A percentile compares a stretch with the other conserved stretches of the same genome.
Conservation (phyloP, 2,329 filamentous ascomycete species). For the Cladosporium sphaerospermum region DNA sequence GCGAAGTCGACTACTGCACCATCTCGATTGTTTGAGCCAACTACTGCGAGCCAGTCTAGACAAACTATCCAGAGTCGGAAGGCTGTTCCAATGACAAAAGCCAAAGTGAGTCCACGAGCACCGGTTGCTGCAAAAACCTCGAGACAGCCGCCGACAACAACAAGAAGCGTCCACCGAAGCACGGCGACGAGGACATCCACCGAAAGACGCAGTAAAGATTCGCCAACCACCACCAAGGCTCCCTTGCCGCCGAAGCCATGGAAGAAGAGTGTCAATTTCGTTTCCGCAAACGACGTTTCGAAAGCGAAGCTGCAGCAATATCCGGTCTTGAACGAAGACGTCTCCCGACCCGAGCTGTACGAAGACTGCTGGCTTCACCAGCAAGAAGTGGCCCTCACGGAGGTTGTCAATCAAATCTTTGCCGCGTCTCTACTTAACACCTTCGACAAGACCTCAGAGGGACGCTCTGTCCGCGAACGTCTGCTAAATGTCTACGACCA, state of each 20-base stretch:
- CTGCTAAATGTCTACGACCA: constrained; percentile 51
- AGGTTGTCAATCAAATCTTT: constrained; percentile 54
- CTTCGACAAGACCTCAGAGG: neutral
- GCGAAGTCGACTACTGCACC: constrained; percentile 9
- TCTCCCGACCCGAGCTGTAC: constrained; percentile 53
- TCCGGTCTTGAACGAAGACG: constrained; percentile 48
- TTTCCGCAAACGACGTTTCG: constrained; percentile 15
- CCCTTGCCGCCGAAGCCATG: constrained; percentile 5
- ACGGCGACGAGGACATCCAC: neutral
- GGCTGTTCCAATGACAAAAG: constrained; percentile 3
- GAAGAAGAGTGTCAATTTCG: constrained; percentile 3
- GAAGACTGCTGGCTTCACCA: constrained; percentile 58
- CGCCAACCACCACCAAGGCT: neutral
- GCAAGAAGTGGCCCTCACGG: constrained; percentile 56
- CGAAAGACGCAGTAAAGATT: neutral
- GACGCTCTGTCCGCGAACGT: constrained; percentile 36
- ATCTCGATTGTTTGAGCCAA: constrained; percentile 18
- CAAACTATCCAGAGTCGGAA: constrained; percentile 1
- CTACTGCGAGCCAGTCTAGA: constrained; percentile 15
- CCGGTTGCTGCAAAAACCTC: neutral
- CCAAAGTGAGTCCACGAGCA: constrained; percentile 2
- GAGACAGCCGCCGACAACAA: neutral
- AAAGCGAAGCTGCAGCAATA: constrained; percentile 33
- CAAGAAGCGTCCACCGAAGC: neutral
- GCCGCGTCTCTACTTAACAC: constrained; percentile 31